Conservation (phyloP, 306 rosid species). For the Vachellia collinsii region DNA sequence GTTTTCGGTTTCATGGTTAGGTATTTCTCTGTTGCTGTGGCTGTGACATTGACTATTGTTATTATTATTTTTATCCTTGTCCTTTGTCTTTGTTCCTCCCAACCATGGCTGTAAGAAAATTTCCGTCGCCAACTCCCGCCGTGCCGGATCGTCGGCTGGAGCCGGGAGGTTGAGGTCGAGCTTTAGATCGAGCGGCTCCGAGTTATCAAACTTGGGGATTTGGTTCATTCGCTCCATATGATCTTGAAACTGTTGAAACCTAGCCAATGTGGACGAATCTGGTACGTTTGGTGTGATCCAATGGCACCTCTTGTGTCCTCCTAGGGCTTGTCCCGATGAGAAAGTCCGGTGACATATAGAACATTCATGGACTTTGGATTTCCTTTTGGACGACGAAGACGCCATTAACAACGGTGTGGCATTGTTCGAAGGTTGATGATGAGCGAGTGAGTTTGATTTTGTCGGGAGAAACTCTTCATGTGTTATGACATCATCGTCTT, state of each 20-base stretch:
- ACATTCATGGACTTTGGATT: constrained; percentile 84
- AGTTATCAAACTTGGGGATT: constrained; percentile 50
- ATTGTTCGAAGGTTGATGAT: background rate
- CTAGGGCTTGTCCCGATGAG: constrained; percentile 91
- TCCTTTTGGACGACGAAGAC: constrained; percentile 65
- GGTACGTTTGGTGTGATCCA: constrained; percentile 89
- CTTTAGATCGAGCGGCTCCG: constrained; percentile 67
- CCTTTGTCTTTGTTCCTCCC: constrained; percentile 33
- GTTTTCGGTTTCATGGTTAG: constrained; percentile 20
- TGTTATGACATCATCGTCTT: constrained; percentile 60
- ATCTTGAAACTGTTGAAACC: constrained; percentile 74
- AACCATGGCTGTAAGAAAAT: constrained; percentile 71
- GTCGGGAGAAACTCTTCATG: constrained; percentile 64
- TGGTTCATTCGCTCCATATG: constrained; percentile 51
- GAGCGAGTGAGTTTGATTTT: constrained; percentile 41
- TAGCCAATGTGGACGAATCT: constrained; percentile 56
- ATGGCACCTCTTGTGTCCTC: constrained; percentile 94
- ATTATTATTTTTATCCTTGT: background rate
- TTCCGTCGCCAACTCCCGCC: constrained; percentile 49
- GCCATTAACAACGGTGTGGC: background rate
- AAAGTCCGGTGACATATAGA: constrained; percentile 90
- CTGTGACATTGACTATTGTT: background rate
- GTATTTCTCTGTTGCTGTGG: background rate
- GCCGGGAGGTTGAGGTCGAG: constrained; percentile 91
- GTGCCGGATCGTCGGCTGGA: constrained; percentile 42